Conservation (phyloP, 2,329 filamentous ascomycete species). For the Fusarium nygamai region DNA sequence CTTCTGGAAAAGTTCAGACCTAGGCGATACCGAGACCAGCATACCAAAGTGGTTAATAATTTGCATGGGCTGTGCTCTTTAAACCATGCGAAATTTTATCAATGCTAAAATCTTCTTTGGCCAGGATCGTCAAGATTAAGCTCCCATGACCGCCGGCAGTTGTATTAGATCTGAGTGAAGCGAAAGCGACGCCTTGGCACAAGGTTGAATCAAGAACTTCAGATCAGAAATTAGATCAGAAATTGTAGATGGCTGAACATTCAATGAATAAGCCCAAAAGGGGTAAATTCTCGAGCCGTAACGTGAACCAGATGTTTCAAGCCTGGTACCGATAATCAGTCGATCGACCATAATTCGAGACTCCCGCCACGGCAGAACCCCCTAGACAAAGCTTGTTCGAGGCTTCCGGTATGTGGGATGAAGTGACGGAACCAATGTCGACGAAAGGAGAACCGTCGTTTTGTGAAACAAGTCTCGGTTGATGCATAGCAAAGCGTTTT, state of each 20-base stretch:
- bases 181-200: background rate
- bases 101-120: background rate
- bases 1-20: slow-evolving; percentile 1
- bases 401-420: slow-evolving; percentile 16
- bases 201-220: background rate
- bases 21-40: background rate
- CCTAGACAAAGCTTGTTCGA: slow-evolving; percentile 27
- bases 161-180: background rate
- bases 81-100: background rate
- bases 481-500: slow-evolving; percentile 20
- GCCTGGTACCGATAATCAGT: background rate
- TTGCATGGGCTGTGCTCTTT: slow-evolving; percentile 2
- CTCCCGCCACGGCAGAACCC: slow-evolving; percentile 10
- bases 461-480: slow-evolving; percentile 28
- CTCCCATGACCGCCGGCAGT: background rate
- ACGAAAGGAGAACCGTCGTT: slow-evolving; percentile 1
- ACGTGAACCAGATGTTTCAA: slow-evolving; percentile 20
- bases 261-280: background rate
- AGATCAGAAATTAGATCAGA: background rate
- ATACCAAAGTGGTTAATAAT: slow-evolving; percentile 3
- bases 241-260: background rate
- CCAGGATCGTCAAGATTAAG: background rate
- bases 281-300: background rate
- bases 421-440: background rate
- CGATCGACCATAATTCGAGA: slow-evolving; percentile 23